These are phyloP conservation scores for Pestalotiopsis sp. DNA, from an alignment of 2,329 filamentous ascomycete genomes.

Conservation along the genomic window DNA sequence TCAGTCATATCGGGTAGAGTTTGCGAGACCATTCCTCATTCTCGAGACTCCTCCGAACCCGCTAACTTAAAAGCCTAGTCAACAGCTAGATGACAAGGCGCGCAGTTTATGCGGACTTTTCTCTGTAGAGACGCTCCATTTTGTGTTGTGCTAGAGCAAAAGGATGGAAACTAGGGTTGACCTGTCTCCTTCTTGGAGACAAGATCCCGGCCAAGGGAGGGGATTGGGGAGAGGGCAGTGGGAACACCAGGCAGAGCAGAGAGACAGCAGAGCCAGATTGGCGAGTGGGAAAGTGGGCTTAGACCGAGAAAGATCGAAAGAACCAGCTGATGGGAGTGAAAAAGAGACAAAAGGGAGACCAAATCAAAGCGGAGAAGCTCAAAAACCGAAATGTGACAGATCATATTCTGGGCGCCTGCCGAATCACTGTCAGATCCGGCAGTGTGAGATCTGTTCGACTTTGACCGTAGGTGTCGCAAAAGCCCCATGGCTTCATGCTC, in stretches of 20 bases:
- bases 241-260: neutral
- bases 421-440: neutral
- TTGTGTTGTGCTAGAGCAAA: too few species aligned
- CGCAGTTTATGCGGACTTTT: neutral
- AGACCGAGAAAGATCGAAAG: neutral
- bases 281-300: neutral
- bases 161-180: too few species aligned
- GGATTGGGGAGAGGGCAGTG: neutral
- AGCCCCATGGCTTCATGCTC: too few species aligned
- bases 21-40: neutral
- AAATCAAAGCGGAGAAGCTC: neutral
- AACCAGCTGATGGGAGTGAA: neutral
- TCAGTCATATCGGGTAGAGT: neutral
- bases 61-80: neutral
- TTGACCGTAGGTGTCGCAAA: neutral
- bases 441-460: neutral
- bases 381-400: neutral
- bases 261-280: neutral
- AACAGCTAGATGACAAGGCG: neutral
- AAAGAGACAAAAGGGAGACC: neutral
- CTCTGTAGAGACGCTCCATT: neutral
- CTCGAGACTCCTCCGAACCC: neutral
- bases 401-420: neutral
- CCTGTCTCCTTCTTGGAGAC: too few species aligned
- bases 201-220: neutral